Evolutionary conservation across 768 basidiomycete species (phyloP).

Genomic region (Kockovaella imperatae): DNA sequence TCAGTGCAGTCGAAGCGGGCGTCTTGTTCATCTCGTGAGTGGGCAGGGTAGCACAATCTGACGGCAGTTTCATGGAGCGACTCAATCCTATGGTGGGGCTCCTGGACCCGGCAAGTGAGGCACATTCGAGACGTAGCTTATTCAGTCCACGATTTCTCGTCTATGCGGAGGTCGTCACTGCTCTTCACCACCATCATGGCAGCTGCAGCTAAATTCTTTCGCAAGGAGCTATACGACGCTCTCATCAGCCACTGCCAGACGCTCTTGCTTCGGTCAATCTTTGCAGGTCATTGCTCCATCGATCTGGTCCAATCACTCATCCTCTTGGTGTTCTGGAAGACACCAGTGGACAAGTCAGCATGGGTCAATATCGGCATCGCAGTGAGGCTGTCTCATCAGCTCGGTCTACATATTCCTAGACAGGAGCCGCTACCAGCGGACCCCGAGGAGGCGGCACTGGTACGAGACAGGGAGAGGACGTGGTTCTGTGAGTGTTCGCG

Average conservation of each 20-base stretch:
- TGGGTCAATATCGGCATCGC: constrained; percentile 24
- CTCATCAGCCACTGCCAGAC: constrained; percentile 13
- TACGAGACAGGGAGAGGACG: constrained; percentile 4
- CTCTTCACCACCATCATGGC: constrained; percentile 12
- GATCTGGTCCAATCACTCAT: constrained; percentile 11
- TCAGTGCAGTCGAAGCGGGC: too few species aligned
- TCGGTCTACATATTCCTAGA: constrained; percentile 5
- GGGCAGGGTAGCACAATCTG: too few species aligned
- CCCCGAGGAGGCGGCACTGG: neutral
- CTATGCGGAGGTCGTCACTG: constrained; percentile 9
- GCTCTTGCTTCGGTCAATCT: constrained; percentile 6
- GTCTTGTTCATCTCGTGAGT: too few species aligned
- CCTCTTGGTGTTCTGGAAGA: constrained; percentile 17
- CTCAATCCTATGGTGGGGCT: too few species aligned
- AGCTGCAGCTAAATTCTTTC: constrained; percentile 17
- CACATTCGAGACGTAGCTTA: too few species aligned
- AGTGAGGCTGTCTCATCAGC: constrained; percentile 11
- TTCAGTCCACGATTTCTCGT: too few species aligned
- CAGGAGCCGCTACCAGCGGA: constrained; percentile 1
- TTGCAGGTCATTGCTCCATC: constrained; percentile 5
- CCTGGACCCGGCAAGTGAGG: too few species aligned
- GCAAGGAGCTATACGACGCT: neutral
- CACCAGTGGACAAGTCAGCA: constrained; percentile 8
- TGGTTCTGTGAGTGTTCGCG: constrained; percentile 11
- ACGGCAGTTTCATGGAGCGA: too few species aligned